Conservation (phyloP, 148 eudicot species). For the Drosera capensis region DNA sequence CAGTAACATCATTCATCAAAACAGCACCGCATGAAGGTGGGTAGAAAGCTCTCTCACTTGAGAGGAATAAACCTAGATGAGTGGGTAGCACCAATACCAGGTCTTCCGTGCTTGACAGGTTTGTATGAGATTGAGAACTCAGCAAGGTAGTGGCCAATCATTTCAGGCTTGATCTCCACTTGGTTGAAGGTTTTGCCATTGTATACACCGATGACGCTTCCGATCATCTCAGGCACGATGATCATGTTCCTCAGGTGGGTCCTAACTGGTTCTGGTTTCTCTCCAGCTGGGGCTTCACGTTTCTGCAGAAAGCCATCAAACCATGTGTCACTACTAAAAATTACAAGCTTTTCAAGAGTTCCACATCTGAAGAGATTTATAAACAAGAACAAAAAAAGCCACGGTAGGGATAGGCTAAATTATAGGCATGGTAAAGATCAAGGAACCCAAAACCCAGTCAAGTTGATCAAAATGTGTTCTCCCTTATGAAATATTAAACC, state of each 20-base stretch:
- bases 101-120: conserved; percentile 79
- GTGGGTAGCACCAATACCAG: conserved; percentile 85
- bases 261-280: conserved; percentile 48
- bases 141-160: conserved; percentile 66
- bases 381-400: no score
- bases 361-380: no score
- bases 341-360: no score
- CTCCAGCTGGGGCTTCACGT: conserved; percentile 60
- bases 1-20: no score
- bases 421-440: no score
- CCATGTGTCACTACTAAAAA: neutral
- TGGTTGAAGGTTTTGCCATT: conserved; percentile 66
- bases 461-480: no score
- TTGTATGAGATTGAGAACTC: conserved; percentile 75
- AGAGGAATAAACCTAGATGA: conserved; percentile 81
- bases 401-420: no score
- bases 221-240: conserved; percentile 68
- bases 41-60: conserved; percentile 21
- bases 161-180: conserved; percentile 66
- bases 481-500: no score
- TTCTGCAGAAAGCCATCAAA: conserved; percentile 23
- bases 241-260: conserved; percentile 67
- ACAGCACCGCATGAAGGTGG: no score
- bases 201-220: conserved; percentile 62
- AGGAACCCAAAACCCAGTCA: no score